These are phyloP conservation scores for Dipteronia dyeriana DNA, from an alignment of 345 rosid genomes.

Conservation along the genomic window DNA sequence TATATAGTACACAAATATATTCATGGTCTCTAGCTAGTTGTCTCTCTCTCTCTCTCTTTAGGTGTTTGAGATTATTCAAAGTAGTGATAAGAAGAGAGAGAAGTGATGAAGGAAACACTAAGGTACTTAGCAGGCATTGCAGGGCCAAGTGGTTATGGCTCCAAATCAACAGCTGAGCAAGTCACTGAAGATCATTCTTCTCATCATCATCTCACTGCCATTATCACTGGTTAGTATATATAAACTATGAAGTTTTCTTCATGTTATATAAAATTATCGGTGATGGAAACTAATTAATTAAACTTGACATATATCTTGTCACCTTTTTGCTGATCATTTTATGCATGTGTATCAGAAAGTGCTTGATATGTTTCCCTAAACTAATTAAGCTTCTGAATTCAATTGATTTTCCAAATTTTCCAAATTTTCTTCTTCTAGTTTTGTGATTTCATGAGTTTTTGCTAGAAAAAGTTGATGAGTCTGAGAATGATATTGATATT, in stretches of 20 bases:
- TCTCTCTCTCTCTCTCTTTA: conserved; percentile 26
- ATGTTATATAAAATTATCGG: neutral
- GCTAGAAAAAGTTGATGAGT: neutral
- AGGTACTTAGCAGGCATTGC: conserved; percentile 86
- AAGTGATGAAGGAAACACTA: conserved; percentile 70
- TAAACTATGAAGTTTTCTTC: neutral
- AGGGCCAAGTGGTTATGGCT: conserved; percentile 97
- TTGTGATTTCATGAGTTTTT: neutral
- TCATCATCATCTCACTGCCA: conserved; percentile 56
- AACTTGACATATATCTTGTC: conserved; percentile 6
- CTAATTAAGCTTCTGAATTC: neutral
- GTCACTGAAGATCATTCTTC: conserved; percentile 47
- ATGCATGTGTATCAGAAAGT: neutral
- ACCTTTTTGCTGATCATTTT: neutral
- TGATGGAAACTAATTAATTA: neutral
- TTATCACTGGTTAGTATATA: conserved; percentile 58
- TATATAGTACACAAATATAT: neutral
- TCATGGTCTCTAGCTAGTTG: neutral
- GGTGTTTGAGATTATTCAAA: conserved; percentile 20
- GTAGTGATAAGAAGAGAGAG: conserved; percentile 6
- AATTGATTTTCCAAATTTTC: neutral
- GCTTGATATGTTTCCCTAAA: neutral
- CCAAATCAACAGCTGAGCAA: conserved; percentile 85
- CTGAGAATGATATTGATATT: neutral
- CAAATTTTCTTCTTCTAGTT: neutral